Evolutionary conservation across 1,284 basidiomycete genomes (phyloP), one percentile per base, ranked within the genome.

Genomic region (Sphagnurus paluster): DNA sequence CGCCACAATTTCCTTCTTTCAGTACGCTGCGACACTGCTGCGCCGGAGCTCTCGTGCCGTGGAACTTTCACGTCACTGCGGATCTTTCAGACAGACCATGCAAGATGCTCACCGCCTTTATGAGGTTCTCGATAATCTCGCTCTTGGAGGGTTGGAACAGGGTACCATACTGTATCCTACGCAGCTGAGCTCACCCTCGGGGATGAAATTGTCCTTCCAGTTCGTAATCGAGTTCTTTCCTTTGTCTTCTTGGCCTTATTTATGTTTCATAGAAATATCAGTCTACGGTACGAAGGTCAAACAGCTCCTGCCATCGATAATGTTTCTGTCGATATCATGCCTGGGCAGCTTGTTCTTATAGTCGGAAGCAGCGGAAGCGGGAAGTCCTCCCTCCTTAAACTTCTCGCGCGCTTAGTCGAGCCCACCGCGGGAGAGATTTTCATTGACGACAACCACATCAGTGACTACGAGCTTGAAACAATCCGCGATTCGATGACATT

Each of bases 301-400:
- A 16, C 45, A 53, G 2, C 53, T 45, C 11, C 61, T 6, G 71
- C 62, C 11, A 50, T 76, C 21, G 34, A 53, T 1, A 46, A 67
- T 8, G 61, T 74, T 11, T 70, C 69, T 2, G 65, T 78, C 40
- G 63, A 59, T 0, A 67, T 79, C 39, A 49, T 63, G 2, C 62
- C 74, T 0, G 76, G 76, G 7, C 65, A 75, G 39, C 57, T 78
- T 3, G 66, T 75, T 21, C 66, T 77, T 23, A 60, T 80, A 1
- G 72, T 75, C 0, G 78, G 78, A 8, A 53, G 52, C 9, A 77
- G 75, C 48, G 77, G 75, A 5, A 72, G 70, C 49, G 77, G 77
- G 20, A 80, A 80, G 54, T 69, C 72, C 1, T 66, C 76, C 0
- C 56, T 75, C 14, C 58, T 77, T 4, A 75, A 76, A 42, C 59